These are phyloP conservation scores for Strobilomyces confusus DNA, from an alignment of 768 basidiomycete genomes.

Conservation along the genomic window DNA sequence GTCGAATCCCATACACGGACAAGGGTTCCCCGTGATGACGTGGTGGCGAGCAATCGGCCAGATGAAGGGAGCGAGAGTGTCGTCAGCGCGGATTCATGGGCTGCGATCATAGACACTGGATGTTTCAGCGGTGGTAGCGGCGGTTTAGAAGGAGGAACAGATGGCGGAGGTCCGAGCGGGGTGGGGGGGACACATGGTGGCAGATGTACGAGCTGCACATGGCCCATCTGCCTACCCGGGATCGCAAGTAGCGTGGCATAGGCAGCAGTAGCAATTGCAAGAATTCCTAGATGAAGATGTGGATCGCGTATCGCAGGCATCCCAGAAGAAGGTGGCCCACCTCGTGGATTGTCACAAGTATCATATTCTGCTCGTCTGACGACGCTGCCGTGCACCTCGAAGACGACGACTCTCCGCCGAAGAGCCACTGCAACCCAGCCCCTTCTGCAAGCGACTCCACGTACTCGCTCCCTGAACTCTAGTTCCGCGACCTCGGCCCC, in stretches of 20 bases:
- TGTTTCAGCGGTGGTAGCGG: slow-evolving; percentile 57
- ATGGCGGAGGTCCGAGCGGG: slow-evolving; percentile 52
- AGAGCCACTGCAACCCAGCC: slow-evolving; percentile 84
- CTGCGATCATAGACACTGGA: slow-evolving; percentile 76
- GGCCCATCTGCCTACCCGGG: slow-evolving; percentile 81
- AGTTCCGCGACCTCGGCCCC: slow-evolving; percentile 82
- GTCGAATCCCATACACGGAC: slow-evolving; percentile 82
- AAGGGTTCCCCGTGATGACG: slow-evolving; percentile 79
- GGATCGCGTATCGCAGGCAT: slow-evolving; percentile 1
- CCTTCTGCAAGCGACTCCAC: slow-evolving; percentile 74
- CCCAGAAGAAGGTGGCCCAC: slow-evolving; percentile 37
- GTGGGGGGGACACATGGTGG: slow-evolving; percentile 70
- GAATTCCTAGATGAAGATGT: slow-evolving; percentile 51
- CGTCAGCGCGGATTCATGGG: slow-evolving; percentile 76
- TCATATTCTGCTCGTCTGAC: slow-evolving; percentile 75
- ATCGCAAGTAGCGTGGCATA: slow-evolving; percentile 81
- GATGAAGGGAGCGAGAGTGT: slow-evolving; percentile 76
- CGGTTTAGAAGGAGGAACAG: slow-evolving; percentile 49
- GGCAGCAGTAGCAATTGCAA: slow-evolving; percentile 74
- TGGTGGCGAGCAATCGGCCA: slow-evolving; percentile 77
- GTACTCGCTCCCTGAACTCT: slow-evolving; percentile 81
- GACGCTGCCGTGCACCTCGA: slow-evolving; percentile 61
- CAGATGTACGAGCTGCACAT: slow-evolving; percentile 83
- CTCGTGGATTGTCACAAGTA: slow-evolving; percentile 82
- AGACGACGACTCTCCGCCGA: slow-evolving; percentile 74